A percentile compares a stretch with the other conserved stretches of the same genome.
phyloP scores from a whole-genome alignment of 2,329 filamentous ascomycete species.

The Cercospora sojina region DNA sequence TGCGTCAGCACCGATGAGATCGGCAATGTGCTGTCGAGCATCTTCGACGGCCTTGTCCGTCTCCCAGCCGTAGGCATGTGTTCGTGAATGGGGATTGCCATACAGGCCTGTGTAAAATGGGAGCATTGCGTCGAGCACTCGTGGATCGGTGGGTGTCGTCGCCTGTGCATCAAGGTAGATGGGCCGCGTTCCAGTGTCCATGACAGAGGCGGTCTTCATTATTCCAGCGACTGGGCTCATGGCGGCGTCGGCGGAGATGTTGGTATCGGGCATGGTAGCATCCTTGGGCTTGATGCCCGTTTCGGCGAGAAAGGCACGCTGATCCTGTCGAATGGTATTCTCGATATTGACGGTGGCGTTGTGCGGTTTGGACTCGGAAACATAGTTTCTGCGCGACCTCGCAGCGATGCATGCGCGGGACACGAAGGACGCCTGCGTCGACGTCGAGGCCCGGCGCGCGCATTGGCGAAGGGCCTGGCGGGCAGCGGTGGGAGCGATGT shows the following conservation, averaged over 20 bases:
- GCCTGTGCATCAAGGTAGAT: conserved; percentile 99
- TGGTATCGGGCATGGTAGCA: conserved; percentile 60
- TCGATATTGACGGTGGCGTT: conserved; percentile 79
- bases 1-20: conserved; percentile 85
- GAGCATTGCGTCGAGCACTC: conserved; percentile 94
- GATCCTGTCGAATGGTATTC: conserved; percentile 80
- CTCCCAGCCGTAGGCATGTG: conserved; percentile 98
- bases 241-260: conserved; percentile 62
- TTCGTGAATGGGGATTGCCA: conserved; percentile 95
- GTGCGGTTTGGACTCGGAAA: conserved; percentile 77
- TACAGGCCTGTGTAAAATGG: conserved; percentile 91
- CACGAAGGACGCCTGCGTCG: conserved; percentile 38
- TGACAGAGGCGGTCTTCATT: conserved; percentile 84
- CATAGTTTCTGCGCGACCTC: conserved; percentile 60
- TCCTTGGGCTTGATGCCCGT: conserved; percentile 55
- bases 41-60: conserved; percentile 90
- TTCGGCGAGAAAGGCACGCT: conserved; percentile 69
- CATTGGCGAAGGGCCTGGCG: conserved; percentile 69
- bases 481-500: conserved; percentile 63
- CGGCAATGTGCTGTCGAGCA: conserved; percentile 78
- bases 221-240: conserved; percentile 74
- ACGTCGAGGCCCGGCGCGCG: conserved; percentile 49
- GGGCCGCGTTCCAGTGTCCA: conserved; percentile 88
- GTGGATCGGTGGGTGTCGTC: conserved; percentile 90
- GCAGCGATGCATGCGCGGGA: conserved; percentile 43